These are phyloP conservation scores for Microascus cirrosus DNA, from an alignment of 2,329 filamentous ascomycete genomes.

Conservation along the genomic window DNA sequence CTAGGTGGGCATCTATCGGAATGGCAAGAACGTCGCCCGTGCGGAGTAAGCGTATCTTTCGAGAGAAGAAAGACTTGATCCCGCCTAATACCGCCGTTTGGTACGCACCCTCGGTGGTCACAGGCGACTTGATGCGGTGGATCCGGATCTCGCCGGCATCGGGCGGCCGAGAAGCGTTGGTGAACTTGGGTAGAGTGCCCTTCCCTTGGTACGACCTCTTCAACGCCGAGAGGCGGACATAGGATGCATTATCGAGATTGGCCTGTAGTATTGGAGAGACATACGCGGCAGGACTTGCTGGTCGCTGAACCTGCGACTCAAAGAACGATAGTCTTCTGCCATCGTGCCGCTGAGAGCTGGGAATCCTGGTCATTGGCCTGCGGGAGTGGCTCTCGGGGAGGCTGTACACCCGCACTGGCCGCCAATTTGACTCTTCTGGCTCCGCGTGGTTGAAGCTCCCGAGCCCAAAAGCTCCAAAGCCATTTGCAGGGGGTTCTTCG, in stretches of 20 bases:
- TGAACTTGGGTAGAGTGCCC: constrained; percentile 43
- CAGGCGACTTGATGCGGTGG: constrained; percentile 77
- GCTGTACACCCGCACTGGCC: constrained; percentile 80
- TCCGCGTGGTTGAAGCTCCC: constrained; percentile 45
- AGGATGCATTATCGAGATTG: constrained; percentile 70
- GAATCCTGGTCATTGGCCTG: constrained; percentile 49
- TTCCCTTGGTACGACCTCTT: constrained; percentile 37
- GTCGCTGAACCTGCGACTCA: constrained; percentile 55
- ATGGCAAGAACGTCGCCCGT: constrained; percentile 83
- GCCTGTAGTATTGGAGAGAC: constrained; percentile 78
- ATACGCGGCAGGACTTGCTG: constrained; percentile 52
- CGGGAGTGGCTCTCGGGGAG: constrained; percentile 65
- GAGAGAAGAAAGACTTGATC: constrained; percentile 80
- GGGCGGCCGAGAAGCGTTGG: constrained; percentile 42
- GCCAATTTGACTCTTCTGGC: constrained; percentile 56
- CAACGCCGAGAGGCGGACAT: constrained; percentile 67
- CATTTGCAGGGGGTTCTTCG: constrained; percentile 60
- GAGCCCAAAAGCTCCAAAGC: constrained; percentile 54
- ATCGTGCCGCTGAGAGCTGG: constrained; percentile 39
- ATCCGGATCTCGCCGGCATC: constrained; percentile 70
- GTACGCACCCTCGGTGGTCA: constrained; percentile 74
- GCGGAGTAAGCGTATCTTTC: constrained; percentile 70
- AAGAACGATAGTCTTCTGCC: constrained; percentile 49
- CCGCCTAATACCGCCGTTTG: constrained; percentile 81
- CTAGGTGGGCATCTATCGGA: constrained; percentile 76